Base-by-base conservation (phyloP, 2,329 filamentous ascomycete genomes). In the Botryotinia narcissicola region DNA sequence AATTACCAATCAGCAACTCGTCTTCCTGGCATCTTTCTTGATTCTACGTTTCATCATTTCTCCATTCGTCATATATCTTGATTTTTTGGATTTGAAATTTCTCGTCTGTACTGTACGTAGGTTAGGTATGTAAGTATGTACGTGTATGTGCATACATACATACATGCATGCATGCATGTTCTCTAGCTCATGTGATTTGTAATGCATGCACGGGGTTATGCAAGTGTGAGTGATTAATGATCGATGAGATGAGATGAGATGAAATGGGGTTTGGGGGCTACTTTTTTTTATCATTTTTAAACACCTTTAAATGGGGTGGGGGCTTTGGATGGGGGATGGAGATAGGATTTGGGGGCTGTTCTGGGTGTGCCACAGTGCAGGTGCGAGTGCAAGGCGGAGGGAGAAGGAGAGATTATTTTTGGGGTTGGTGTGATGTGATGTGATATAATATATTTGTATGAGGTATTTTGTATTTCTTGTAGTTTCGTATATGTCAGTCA, bases 151-250 rank as follows among this genome's bases (percentile, higher is more conserved):
- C 48, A 51, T 67, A 35, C 20, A 42, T 42, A 14, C 46, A 51
- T 67, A 22, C 20, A 37, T 37, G 37, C 46, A 48, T 48, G 63
- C 42, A n/a, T 66, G 63, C 63, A 67, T 67, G 22, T 7, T 68
- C 40, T 68, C 14, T 54, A 14, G 64, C 64, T 68, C 64, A 68
- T 68, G 64, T 68, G 64, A 68, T 68, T 68, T 20, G 7, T 68
- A 40, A 42, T 42, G 3, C 22, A 42, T 68, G 25, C 66, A 68
- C 35, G n/a, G 25, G 35, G 54, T 32, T 57, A 68, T 68, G 64
- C 46, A 54, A 29, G 32, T 42, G 22, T 9, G 40, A 42, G 16
- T 42, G 5, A 29, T 22, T 51, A 10, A 51, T 25, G 46, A 51
- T 14, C 2, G 48, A 51, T n/a, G 22, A 51, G 22, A 51, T 51